Conservation (phyloP, 129 eudicot genomes). For the Silybum marianum region DNA sequence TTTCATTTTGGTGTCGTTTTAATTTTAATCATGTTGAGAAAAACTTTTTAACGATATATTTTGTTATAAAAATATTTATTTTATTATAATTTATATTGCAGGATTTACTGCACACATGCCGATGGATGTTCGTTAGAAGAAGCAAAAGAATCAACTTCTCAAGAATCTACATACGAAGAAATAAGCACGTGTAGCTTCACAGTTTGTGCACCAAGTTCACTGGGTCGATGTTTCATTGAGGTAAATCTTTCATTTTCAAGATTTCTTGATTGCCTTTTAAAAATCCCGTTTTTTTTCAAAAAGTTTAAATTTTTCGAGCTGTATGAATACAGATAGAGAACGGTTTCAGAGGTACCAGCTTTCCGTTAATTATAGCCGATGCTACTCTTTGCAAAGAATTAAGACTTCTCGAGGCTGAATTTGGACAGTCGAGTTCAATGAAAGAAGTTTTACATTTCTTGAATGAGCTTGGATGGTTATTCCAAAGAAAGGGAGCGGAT, state of each 20-base stretch:
- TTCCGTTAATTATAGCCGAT: conserved; percentile 87
- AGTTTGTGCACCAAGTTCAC: conserved; percentile 41
- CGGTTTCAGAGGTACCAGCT: conserved; percentile 66
- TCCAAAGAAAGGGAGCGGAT: conserved; percentile 59
- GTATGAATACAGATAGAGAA: conserved; percentile 66
- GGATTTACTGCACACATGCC: conserved; percentile 75
- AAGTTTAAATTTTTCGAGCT: neutral
- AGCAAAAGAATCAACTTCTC: conserved; percentile 35
- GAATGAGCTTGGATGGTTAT: conserved; percentile 91
- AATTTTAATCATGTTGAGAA: no score
- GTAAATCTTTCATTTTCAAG: conserved; percentile 36
- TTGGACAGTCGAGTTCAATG: conserved; percentile 39
- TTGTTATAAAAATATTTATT: no score
- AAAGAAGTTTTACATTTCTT: conserved; percentile 71
- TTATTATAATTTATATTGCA: conserved; percentile 22
- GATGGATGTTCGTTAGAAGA: conserved; percentile 49
- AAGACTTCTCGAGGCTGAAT: conserved; percentile 65
- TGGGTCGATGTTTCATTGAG: conserved; percentile 95
- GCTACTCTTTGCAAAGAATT: conserved; percentile 70
- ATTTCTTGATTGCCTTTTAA: neutral
- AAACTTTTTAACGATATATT: no score
- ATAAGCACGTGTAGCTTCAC: conserved; percentile 55
- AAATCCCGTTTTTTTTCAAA: neutral
- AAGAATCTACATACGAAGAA: conserved; percentile 50
- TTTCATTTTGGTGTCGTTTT: no score